Conservation (phyloP, 345 rosid species). For the Corchorus capsularis region DNA sequence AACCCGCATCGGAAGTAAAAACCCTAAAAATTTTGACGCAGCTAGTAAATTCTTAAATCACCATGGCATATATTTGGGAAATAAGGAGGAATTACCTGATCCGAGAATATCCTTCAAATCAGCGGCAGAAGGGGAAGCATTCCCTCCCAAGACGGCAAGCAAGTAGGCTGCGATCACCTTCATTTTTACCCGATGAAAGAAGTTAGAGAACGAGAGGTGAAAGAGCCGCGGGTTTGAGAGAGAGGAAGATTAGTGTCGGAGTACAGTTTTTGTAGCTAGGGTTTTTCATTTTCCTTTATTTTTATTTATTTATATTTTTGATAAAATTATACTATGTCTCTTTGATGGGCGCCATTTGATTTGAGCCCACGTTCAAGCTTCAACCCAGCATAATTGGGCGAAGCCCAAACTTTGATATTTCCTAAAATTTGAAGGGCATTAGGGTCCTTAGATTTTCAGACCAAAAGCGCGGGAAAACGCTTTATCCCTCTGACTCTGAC, state of each 20-base stretch:
- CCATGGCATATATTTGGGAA: neutral
- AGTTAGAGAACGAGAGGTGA: neutral
- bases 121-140: conserved; percentile 47
- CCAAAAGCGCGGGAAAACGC: conserved; percentile 18
- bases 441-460: neutral
- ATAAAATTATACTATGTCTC: no score
- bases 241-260: neutral
- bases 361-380: no score
- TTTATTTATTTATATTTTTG: neutral
- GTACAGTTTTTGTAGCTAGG: neutral
- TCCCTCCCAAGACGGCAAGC: conserved; percentile 77
- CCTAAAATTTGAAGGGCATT: neutral
- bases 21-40: neutral
- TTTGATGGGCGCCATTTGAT: no score
- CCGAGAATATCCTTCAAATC: conserved; percentile 66
- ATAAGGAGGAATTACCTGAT: conserved; percentile 45
- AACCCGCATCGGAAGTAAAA: no score
- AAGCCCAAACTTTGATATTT: neutral
- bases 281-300: neutral
- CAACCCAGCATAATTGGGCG: neutral
- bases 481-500: no score
- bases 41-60: neutral
- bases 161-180: conserved; percentile 78
- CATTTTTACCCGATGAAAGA: conserved; percentile 38
- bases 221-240: neutral